phyloP scores from a whole-genome alignment of 2,329 filamentous ascomycete species.

The Drechslera avenae region DNA sequence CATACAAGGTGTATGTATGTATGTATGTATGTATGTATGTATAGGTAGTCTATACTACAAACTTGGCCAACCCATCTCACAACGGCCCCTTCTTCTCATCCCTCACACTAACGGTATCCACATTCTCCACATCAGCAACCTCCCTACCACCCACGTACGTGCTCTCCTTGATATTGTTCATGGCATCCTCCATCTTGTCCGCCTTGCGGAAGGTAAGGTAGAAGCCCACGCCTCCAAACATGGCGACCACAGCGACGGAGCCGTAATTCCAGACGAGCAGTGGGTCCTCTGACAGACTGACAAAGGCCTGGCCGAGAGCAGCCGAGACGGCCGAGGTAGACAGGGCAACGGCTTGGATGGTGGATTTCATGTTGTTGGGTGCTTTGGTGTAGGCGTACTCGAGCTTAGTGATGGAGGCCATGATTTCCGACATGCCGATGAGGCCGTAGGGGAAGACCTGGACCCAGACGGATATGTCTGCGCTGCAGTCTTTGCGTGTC shows the following conservation, averaged over 20 bases:
- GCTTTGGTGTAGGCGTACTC: conserved; percentile 62
- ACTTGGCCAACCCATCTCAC: too few relatives aligned
- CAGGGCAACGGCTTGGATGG: conserved; percentile 43
- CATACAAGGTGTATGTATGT: too few relatives aligned
- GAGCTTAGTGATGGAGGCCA: conserved; percentile 70
- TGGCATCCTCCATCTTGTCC: conserved; percentile 39
- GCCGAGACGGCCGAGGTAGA: conserved; percentile 44
- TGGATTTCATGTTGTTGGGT: conserved; percentile 65
- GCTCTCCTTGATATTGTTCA: conserved; percentile 39
- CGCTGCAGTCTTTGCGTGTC: conserved; percentile 51
- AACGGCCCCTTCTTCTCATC: conserved; percentile 24
- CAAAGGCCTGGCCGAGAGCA: conserved; percentile 41
- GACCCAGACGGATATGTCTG: conserved; percentile 60
- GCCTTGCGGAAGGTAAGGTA: conserved; percentile 41
- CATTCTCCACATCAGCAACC: conserved; percentile 24
- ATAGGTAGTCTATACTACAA: too few relatives aligned
- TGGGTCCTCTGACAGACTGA: conserved; percentile 40
- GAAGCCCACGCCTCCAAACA: conserved; percentile 40
- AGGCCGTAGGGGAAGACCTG: conserved; percentile 61
- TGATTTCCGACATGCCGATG: conserved; percentile 64
- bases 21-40: too few relatives aligned
- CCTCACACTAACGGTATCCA: conserved; percentile 18
- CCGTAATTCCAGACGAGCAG: conserved; percentile 43
- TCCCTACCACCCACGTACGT: conserved; percentile 26
- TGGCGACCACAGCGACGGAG: conserved; percentile 39